Base-by-base conservation (phyloP, 257 asterid genomes). In the Euphrasia confusa region DNA sequence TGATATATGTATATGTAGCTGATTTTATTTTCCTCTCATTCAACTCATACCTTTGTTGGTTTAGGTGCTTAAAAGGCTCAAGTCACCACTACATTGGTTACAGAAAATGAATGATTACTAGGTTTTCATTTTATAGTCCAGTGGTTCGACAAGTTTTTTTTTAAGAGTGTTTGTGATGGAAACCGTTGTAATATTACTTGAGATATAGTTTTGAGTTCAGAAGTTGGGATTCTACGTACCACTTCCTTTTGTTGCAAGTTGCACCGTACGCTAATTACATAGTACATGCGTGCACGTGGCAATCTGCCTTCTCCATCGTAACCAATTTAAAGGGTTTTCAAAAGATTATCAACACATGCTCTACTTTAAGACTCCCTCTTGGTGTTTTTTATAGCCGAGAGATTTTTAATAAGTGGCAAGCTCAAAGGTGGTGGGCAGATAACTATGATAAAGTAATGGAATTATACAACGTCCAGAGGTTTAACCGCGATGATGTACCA, bases 361-460 rank as follows among this genome's bases (percentile, higher is more conserved):
- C 7, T 60, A 50, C 15, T 54, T 68, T 76, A 69, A 73, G 60
- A 73, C 37, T 58, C 60, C 54, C 62, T 30, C 61, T 66, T 58
- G 37, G 2, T 69, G 66, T 18, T 67, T 75, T 48, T 62, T 69
- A 64, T 79, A 91, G 98, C 68, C 98, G 96, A 66, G 98, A 88
- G 53, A 72, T 88, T 71, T 91, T 88, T 74, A 84, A 81, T 77
- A 91, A 88, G 77, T 82, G 94, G 90, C 89, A 84, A 77, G 98
- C 96, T 69, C 98, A 91, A 70, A 65, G 71, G 53, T 91, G 98
- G 98, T 91, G 98, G 98, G 83, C 82, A 2, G 95, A 85, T 77
- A 91, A 91, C 77, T 73, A 77, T 47, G 96, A 91, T 66, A 91
- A 79, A 70, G 94, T 91, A 28, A 80, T 85, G 88, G 98, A 91